Evolutionary conservation across 106 monocot genomes (phyloP).

Genomic region (Dendrobium catenatum): DNA sequence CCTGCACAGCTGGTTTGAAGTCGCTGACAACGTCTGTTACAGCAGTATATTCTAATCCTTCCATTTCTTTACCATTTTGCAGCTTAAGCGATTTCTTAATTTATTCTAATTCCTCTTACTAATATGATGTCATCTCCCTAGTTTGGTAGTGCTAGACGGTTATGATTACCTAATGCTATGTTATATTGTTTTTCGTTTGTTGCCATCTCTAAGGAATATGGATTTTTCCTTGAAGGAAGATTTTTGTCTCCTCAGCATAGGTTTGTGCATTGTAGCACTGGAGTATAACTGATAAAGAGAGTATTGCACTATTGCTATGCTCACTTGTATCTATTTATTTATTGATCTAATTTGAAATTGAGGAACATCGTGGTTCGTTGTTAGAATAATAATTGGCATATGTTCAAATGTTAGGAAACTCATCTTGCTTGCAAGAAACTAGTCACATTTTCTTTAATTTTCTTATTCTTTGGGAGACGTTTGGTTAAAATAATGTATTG

Average conservation of each 20-base stretch:
- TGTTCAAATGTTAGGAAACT: neutral
- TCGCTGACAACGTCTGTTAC: slow-evolving; percentile 80
- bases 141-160: neutral
- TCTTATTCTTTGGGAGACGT: neutral
- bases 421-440: neutral
- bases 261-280: neutral
- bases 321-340: neutral
- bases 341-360: neutral
- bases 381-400: neutral
- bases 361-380: neutral
- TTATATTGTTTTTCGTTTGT: neutral
- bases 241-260: neutral
- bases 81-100: neutral
- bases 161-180: too few species aligned
- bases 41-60: slow-evolving; percentile 48
- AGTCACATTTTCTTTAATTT: neutral
- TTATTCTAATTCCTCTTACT: neutral
- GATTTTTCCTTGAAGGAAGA: neutral
- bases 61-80: neutral
- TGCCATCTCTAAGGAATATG: neutral
- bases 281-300: neutral
- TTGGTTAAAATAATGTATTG: neutral
- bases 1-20: slow-evolving; percentile 97
- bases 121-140: neutral
- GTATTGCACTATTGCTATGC: neutral